phyloP scores from a whole-genome alignment of 345 rosid species.

The Hibiscus mutabilis region DNA sequence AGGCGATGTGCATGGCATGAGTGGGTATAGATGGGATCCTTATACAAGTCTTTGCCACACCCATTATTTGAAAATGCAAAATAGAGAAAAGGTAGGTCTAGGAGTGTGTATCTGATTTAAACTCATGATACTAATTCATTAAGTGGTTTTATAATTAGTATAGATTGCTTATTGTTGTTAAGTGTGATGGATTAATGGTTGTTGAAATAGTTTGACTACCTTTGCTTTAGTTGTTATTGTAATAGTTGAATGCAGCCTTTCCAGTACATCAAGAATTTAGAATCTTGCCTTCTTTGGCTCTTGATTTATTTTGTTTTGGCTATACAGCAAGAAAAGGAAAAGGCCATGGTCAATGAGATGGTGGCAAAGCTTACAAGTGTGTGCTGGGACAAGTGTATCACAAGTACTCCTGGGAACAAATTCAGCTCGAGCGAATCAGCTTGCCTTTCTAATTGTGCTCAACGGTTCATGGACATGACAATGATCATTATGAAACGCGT shows the following conservation, averaged over 20 bases:
- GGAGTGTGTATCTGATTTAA: not conserved
- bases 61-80: not conserved
- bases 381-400: conserved; percentile 98
- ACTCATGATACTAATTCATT: not conserved
- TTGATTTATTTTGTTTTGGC: not conserved
- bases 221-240: not conserved
- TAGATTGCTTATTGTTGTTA: not conserved
- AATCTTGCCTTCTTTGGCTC: not conserved
- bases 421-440: conserved; percentile 83
- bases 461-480: conserved; percentile 74
- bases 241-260: not conserved
- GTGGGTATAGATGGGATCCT: not conserved
- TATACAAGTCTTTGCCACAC: not conserved
- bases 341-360: conserved; percentile 75
- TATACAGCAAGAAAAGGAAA: conserved; percentile 80
- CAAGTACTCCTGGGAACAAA: conserved; percentile 76
- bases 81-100: not conserved
- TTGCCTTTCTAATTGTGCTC: conserved; percentile 74
- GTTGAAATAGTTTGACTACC: not conserved
- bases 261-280: not conserved
- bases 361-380: conserved; percentile 66
- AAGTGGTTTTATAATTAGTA: not conserved
- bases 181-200: not conserved
- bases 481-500: conserved; percentile 62
- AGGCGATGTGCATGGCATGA: not conserved